A percentile compares a stretch with the other conserved stretches of the same genome.
phyloP scores from a whole-genome alignment of 345 rosid genomes.

The Rhodamnia argentea region DNA sequence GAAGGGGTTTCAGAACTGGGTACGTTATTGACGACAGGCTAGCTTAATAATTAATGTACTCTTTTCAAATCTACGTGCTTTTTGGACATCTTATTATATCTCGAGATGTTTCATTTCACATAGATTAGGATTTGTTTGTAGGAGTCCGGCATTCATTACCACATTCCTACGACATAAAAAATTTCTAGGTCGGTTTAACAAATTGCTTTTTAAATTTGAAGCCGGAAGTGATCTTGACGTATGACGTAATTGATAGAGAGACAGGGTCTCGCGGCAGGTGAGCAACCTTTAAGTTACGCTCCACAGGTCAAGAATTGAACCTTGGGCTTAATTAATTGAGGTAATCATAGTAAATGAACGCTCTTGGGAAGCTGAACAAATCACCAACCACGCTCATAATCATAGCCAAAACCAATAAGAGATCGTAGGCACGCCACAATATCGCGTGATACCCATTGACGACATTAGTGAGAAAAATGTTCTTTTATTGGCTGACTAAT shows the following conservation, averaged over 20 bases:
- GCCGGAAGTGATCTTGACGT: not conserved
- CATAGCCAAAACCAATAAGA: not conserved
- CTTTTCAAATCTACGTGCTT: too few relatives aligned
- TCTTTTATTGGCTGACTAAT: not conserved
- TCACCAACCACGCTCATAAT: not conserved
- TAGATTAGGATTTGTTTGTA: not conserved
- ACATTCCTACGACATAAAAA: not conserved
- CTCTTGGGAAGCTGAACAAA: not conserved
- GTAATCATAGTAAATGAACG: not conserved
- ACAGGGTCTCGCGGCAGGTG: not conserved
- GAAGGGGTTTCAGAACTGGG: too few relatives aligned
- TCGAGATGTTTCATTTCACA: not conserved
- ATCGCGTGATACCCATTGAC: not conserved
- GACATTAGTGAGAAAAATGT: not conserved
- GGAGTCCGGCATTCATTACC: not conserved
- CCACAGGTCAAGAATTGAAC: not conserved
- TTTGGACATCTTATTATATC: not conserved
- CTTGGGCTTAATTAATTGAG: not conserved
- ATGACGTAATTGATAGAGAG: not conserved
- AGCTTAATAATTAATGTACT: too few relatives aligned
- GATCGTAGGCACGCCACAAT: not conserved
- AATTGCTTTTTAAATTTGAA: not conserved
- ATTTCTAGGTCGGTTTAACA: not conserved
- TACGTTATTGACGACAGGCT: too few relatives aligned
- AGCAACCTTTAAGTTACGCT: not conserved